Percentiles rank a stretch among this genome's conserved stretches.
phyloP scores from a whole-genome alignment of 257 asterid genomes.

The Solanum habrochaites region DNA sequence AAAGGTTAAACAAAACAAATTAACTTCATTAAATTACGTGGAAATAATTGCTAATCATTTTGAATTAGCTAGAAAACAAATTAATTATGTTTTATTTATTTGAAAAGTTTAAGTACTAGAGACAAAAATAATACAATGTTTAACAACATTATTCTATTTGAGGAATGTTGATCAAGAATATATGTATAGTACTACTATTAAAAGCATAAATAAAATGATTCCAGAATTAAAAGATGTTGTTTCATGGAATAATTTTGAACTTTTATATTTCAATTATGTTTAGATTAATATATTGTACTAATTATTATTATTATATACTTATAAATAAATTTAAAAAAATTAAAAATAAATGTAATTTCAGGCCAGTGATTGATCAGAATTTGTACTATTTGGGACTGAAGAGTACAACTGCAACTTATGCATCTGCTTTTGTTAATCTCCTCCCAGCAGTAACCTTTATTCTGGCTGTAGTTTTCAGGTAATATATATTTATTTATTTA shows the following conservation, averaged over 20 bases:
- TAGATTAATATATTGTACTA: not conserved
- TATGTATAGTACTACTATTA: not conserved
- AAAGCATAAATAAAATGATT: not conserved
- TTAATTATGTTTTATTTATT: not conserved
- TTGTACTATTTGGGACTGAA: slow-evolving; percentile 69
- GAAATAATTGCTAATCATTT: not conserved
- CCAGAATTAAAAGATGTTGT: not conserved
- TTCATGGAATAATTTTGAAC: not conserved
- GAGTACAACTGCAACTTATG: slow-evolving; percentile 80
- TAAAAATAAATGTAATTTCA: slow-evolving; percentile 5
- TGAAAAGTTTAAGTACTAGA: not conserved
- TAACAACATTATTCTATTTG: not conserved
- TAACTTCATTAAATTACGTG: not conserved
- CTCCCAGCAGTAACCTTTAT: slow-evolving; percentile 90
- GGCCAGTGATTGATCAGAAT: slow-evolving; percentile 94
- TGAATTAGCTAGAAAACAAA: not conserved
- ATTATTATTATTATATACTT: not conserved
- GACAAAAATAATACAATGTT: not conserved
- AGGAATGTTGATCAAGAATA: not conserved
- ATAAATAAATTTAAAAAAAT: not conserved
- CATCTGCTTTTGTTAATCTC: slow-evolving; percentile 72
- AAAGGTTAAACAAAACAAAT: not conserved
- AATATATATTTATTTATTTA: not conserved
- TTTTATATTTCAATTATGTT: not conserved
- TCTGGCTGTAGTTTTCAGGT: slow-evolving; percentile 86